Evolutionary conservation across 2,329 filamentous ascomycete genomes (phyloP).

Genomic region (Diplodia intermedia): DNA sequence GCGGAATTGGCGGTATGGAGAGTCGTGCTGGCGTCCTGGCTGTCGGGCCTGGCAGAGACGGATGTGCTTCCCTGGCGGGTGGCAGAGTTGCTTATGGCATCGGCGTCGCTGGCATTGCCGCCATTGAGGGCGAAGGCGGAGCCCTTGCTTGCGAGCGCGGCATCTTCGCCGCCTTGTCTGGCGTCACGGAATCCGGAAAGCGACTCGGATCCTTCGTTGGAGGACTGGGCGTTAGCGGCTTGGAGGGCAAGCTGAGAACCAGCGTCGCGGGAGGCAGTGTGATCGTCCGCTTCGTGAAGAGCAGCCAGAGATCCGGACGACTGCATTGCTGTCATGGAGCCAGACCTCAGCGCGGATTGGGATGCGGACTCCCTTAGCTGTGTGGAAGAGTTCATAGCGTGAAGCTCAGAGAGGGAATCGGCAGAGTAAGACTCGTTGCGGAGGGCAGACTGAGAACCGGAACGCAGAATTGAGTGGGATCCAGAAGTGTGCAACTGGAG

Average conservation of each 20-base stretch:
- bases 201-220: background rate
- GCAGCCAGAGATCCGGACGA: conserved; percentile 20
- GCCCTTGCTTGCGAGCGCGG: conserved; percentile 4
- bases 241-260: background rate
- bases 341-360: conserved; percentile 17
- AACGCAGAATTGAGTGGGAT: conserved; percentile 4
- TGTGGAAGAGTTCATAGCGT: background rate
- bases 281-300: conserved; percentile 13
- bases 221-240: background rate
- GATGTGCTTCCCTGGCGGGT: conserved; percentile 6
- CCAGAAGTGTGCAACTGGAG: conserved; percentile 10
- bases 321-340: conserved; percentile 8
- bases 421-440: conserved; percentile 18
- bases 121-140: background rate
- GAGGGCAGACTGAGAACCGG: conserved; percentile 14
- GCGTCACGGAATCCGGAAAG: conserved; percentile 1
- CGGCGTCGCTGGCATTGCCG: conserved; percentile 8
- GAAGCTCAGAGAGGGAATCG: conserved; percentile 14
- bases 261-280: background rate
- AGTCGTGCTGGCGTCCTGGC: conserved; percentile 9
- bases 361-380: conserved; percentile 19
- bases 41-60: conserved; percentile 4
- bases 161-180: conserved; percentile 11
- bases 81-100: background rate
- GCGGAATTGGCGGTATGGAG: conserved; percentile 18